Evolutionary conservation across 2,329 filamentous ascomycete genomes (phyloP).

Genomic region (Aspergillus fructus): DNA sequence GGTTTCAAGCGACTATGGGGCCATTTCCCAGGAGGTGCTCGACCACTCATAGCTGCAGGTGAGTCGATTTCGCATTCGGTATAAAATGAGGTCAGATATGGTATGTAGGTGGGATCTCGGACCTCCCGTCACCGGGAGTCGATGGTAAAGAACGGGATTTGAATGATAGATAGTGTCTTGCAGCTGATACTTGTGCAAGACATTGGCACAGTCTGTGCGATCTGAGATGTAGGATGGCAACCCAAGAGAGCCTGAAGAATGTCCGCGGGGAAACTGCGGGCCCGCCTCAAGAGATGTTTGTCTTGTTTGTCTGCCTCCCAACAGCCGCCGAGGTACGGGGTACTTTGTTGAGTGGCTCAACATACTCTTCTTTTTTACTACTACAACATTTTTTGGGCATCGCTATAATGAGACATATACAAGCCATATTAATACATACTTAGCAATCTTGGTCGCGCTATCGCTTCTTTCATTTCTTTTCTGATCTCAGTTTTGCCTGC

Average conservation of each 20-base stretch:
- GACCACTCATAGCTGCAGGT: conserved; percentile 20
- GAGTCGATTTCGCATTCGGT: neutral
- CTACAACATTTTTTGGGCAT: neutral
- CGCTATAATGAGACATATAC: neutral
- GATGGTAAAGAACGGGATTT: neutral
- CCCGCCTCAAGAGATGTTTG: conserved; percentile 22
- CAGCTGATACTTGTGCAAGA: conserved; percentile 2
- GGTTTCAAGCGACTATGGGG: conserved; percentile 62
- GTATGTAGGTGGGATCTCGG: neutral
- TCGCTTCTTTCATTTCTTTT: neutral
- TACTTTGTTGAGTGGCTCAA: neutral
- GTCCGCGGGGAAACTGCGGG: conserved; percentile 11
- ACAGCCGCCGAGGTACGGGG: neutral
- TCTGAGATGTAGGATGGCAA: neutral
- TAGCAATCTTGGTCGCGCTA: neutral
- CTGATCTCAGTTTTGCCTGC: conserved; percentile 1
- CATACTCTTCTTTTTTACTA: neutral
- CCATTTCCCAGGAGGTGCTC: conserved; percentile 18
- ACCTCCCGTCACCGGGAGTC: neutral
- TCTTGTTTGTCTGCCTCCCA: conserved; percentile 24
- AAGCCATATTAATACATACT: neutral
- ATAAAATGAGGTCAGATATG: conserved; percentile 1
- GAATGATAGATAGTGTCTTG: neutral
- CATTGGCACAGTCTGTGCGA: conserved; percentile 4
- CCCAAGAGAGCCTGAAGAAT: neutral